Percentiles rank a stretch among this genome's conserved stretches.
These are phyloP conservation scores for Hyphodiscus sp. DNA, from an alignment of 2,329 filamentous ascomycete species.

Conservation along the genomic window DNA sequence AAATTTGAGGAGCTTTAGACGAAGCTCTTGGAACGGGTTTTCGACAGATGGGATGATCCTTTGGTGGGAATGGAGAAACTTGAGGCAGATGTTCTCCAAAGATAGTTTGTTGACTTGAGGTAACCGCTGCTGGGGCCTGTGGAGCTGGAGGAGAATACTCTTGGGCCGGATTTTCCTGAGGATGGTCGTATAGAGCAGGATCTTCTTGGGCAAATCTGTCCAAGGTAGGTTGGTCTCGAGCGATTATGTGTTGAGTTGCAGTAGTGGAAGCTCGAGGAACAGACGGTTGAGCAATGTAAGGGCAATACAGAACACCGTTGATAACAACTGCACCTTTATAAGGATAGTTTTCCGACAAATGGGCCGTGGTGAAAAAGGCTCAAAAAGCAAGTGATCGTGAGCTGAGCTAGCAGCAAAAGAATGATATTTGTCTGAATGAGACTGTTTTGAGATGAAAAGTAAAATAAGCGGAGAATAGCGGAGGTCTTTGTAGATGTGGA, in stretches of 20 bases:
- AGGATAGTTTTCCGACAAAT: constrained; percentile 8
- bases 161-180: background rate
- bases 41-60: too few species aligned
- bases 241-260: background rate
- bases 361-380: constrained; percentile 11
- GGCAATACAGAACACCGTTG: constrained; percentile 16
- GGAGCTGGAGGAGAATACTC: background rate
- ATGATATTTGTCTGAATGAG: constrained; percentile 23
- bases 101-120: too few species aligned
- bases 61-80: background rate
- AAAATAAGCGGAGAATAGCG: constrained; percentile 12
- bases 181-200: background rate
- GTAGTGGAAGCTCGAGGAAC: background rate
- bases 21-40: too few species aligned
- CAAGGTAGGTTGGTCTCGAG: background rate
- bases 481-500: constrained; percentile 20
- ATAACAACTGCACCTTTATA: constrained; percentile 17
- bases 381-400: constrained; percentile 12
- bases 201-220: background rate
- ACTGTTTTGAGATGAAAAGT: constrained; percentile 20
- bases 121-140: too few species aligned
- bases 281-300: constrained; percentile 2
- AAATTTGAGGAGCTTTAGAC: too few species aligned
- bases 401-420: constrained; percentile 27
- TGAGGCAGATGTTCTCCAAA: background rate